These are phyloP conservation scores for Globisporangium cylindrosporum DNA, from an alignment of 352 stramenopile genomes.

Conservation along the genomic window DNA sequence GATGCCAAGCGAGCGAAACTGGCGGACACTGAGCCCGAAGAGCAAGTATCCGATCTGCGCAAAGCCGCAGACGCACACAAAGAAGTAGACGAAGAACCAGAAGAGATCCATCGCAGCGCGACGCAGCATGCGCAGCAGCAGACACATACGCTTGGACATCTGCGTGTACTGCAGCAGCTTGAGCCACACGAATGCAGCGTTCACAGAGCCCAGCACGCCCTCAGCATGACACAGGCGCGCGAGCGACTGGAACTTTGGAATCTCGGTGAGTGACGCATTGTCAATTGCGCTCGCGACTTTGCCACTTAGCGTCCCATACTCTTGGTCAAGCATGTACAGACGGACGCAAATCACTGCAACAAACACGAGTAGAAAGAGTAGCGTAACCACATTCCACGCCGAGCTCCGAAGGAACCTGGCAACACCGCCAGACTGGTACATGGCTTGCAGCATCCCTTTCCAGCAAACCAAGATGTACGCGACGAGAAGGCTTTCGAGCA, in stretches of 20 bases:
- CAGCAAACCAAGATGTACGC: conserved; percentile 41
- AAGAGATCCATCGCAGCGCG: conserved; percentile 52
- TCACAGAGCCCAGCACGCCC: conserved; percentile 38
- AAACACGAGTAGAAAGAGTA: conserved; percentile 44
- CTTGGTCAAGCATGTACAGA: conserved; percentile 49
- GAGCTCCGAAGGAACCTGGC: conserved; percentile 28
- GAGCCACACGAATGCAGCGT: conserved; percentile 57
- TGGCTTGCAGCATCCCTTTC: conserved; percentile 31
- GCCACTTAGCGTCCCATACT: conserved; percentile 54
- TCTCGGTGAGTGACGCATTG: conserved; percentile 20
- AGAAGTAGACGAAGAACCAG: conserved; percentile 61
- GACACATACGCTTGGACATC: conserved; percentile 57
- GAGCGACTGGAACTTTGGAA: conserved; percentile 41
- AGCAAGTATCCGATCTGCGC: conserved; percentile 64
- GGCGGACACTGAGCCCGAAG: conserved; percentile 49
- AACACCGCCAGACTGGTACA: conserved; percentile 28
- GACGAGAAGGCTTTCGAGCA: conserved; percentile 53
- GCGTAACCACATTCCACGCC: conserved; percentile 40
- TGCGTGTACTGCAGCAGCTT: conserved; percentile 70
- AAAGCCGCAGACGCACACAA: conserved; percentile 57
- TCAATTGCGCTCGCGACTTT: conserved; percentile 24
- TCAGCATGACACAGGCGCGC: conserved; percentile 38
- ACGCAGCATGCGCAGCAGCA: conserved; percentile 48
- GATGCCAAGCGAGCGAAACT: conserved; percentile 52
- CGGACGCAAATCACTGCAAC: conserved; percentile 44